Base-by-base conservation (phyloP, 495 filamentous ascomycete species). In the Hypoxylon trugodes region DNA sequence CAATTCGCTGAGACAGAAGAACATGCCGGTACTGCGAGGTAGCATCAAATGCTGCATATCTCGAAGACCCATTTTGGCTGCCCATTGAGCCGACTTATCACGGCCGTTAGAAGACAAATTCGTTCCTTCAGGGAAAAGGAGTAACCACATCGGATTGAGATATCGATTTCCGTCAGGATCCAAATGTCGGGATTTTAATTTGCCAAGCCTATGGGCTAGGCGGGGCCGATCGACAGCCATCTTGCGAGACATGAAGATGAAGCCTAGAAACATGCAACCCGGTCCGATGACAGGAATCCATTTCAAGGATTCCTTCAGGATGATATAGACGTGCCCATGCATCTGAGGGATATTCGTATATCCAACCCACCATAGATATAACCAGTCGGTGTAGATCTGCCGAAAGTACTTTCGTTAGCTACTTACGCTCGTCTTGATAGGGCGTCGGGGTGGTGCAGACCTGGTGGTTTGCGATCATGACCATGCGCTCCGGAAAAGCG, bases 331-430 rank as follows among this genome's bases (percentile, higher is more conserved):
- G 52, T 90, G 88, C n/a, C 91, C 91, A 59, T 93, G 90, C 82
- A 89, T 88, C 36, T 79, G 75, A 19, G 87, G 83, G 1, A 59
- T 64, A 65, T 83, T 84, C 19, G 90, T 87, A 63, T 94, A 95
- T 18, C 87, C 87, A 13, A 89, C 84, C 90, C 91, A 95, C 91
- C 91, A 95, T 9, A 95, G 79, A 69, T 95, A 95, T 8, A 94
- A 73, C 91, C 91, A 95, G 75, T 95, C 91, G 4, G 91, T 91
- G 66, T 95, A 95, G 45, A 95, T 83, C 82, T 82, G 45, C n/a
- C 21, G 25, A 65, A 57, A 16, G 37, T n/a, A 32, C 19, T 38
- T 25, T 21, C 38, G 40, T 55, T n/a, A 70, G 69, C 49, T 49
- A 37, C 28, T 41, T 26, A 30, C 22, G 21, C 19, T 35, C 41